These are phyloP conservation scores for Dacryopinax spathularia DNA, from an alignment of 768 basidiomycete species.

Conservation along the genomic window DNA sequence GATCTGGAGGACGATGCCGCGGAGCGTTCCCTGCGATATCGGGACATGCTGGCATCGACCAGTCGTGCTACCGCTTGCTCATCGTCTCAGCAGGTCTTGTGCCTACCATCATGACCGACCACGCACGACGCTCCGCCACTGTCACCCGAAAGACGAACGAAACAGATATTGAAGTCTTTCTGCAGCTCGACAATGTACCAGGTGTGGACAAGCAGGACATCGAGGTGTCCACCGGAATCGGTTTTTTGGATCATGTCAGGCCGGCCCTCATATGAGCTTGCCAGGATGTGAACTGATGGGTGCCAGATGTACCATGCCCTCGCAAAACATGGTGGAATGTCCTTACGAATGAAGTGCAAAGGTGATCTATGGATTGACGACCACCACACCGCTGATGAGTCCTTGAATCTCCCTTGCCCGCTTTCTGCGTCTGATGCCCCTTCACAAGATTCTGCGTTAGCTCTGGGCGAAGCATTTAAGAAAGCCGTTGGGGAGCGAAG, in stretches of 20 bases:
- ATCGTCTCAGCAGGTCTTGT: no score
- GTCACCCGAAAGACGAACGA: constrained; percentile 79
- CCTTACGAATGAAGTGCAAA: constrained; percentile 75
- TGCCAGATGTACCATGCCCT: constrained; percentile 91
- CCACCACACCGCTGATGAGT: constrained; percentile 97
- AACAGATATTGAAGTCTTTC: constrained; percentile 68
- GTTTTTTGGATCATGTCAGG: constrained; percentile 92
- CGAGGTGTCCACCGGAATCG: constrained; percentile 82
- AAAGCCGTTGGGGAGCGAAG: constrained; percentile 85
- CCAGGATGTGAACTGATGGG: not conserved
- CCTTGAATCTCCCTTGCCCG: constrained; percentile 25
- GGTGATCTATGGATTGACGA: constrained; percentile 98
- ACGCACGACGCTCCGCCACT: constrained; percentile 30
- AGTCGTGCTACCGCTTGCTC: no score
- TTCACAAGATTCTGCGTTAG: constrained; percentile 78
- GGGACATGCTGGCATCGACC: no score
- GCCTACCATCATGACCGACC: not conserved
- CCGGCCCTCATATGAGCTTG: constrained; percentile 6
- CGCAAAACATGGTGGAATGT: constrained; percentile 93
- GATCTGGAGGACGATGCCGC: no score
- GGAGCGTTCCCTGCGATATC: no score
- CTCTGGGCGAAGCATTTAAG: constrained; percentile 82
- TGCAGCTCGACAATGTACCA: constrained; percentile 69
- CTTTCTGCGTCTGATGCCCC: constrained; percentile 10
- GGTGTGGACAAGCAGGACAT: constrained; percentile 57